A percentile compares a stretch with the other conserved stretches of the same genome.
Conservation (phyloP, 2,329 filamentous ascomycete species). For the Colletotrichum falcatum region DNA sequence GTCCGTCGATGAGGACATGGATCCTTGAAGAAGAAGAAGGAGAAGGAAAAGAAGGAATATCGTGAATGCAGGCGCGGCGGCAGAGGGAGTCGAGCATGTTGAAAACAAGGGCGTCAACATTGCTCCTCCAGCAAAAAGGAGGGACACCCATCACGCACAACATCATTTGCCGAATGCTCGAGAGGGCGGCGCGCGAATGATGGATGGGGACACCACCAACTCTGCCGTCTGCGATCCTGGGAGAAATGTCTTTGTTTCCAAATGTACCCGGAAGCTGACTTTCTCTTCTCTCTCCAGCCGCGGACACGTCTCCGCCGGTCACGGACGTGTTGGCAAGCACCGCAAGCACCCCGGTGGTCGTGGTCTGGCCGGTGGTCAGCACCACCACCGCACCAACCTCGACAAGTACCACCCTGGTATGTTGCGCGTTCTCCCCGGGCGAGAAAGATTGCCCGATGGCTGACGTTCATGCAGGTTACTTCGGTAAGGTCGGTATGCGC, state of each 20-base stretch:
- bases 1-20: conserved; percentile 8
- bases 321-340: conserved; percentile 99
- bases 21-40: conserved; percentile 12
- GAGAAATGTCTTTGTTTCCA: conserved; percentile 24
- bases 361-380: conserved; percentile 97
- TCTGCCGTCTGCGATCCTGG: conserved; percentile 21
- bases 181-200: background rate
- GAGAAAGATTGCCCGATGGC: conserved; percentile 51
- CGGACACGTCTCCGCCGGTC: conserved; percentile 97
- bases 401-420: conserved; percentile 76
- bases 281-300: conserved; percentile 68
- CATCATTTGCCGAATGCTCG: background rate
- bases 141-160: background rate
- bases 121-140: conserved; percentile 18
- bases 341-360: conserved; percentile 88
- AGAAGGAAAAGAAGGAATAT: conserved; percentile 8
- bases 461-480: conserved; percentile 98
- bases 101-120: conserved; percentile 29
- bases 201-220: conserved; percentile 4
- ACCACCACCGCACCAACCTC: conserved; percentile 93
- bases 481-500: conserved; percentile 95
- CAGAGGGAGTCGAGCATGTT: conserved; percentile 11
- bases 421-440: background rate
- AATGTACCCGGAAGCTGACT: conserved; percentile 37
- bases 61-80: conserved; percentile 11